Evolutionary conservation across 305 asterid species (phyloP).

Genomic region (Lippia alba): DNA sequence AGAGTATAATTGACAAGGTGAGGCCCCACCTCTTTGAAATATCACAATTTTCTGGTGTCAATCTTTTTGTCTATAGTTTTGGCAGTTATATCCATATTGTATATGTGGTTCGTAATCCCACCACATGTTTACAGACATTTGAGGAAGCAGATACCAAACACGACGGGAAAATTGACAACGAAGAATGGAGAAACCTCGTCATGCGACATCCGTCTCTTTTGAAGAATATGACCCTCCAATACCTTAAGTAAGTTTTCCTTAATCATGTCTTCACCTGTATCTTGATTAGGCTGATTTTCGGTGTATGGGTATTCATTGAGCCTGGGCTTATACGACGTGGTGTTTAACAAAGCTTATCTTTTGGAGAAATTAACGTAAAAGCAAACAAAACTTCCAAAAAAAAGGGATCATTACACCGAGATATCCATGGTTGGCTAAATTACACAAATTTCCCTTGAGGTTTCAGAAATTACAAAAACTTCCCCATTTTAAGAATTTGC

Average conservation of each 20-base stretch:
- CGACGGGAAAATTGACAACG: conserved; percentile 75
- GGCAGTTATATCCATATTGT: not conserved
- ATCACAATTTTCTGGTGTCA: not conserved
- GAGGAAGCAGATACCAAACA: conserved; percentile 83
- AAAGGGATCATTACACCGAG: too few species aligned
- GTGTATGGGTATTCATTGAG: too few species aligned
- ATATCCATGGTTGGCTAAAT: too few species aligned
- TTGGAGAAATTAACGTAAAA: too few species aligned
- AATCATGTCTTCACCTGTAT: not conserved
- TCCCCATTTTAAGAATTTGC: too few species aligned
- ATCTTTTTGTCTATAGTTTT: not conserved
- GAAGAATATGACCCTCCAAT: conserved; percentile 78
- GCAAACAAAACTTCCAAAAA: too few species aligned
- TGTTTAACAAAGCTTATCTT: too few species aligned
- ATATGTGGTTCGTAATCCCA: not conserved
- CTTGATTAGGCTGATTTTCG: not conserved
- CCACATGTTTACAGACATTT: conserved; percentile 54
- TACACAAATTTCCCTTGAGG: too few species aligned
- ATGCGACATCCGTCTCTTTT: conserved; percentile 68
- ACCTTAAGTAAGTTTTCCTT: conserved; percentile 58
- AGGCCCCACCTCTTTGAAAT: not conserved
- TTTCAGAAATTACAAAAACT: too few species aligned
- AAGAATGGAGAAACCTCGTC: conserved; percentile 72
- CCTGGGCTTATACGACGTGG: too few species aligned
- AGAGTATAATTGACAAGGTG: conserved; percentile 56